phyloP scores from a whole-genome alignment of 2,329 filamentous ascomycete genomes.

The Aaosphaeria pasadenensis region DNA sequence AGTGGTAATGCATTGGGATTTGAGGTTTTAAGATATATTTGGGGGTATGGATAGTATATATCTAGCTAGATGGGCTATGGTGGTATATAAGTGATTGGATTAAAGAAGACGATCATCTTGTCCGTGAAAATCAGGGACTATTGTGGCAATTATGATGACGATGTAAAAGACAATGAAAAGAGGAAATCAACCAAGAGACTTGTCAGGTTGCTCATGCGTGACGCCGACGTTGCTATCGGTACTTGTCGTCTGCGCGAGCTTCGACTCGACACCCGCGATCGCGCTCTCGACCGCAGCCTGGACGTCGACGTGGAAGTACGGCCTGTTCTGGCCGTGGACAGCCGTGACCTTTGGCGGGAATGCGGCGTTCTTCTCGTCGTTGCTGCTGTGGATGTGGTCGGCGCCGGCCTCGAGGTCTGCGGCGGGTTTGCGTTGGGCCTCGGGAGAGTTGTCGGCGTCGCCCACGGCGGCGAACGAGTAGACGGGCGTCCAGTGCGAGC shows the following conservation, averaged over 20 bases:
- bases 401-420: constrained; percentile 12
- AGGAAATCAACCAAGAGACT: no score
- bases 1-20: no score
- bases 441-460: constrained; percentile 45
- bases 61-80: no score
- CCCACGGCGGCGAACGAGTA: constrained; percentile 86
- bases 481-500: constrained; percentile 81
- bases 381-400: constrained; percentile 8
- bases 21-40: no score
- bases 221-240: no score
- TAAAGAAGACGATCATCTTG: no score
- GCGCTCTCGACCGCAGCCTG: constrained; percentile 86
- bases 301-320: constrained; percentile 91
- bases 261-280: constrained; percentile 68
- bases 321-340: constrained; percentile 82
- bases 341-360: constrained; percentile 53
- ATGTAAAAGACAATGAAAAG: no score
- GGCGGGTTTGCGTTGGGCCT: neutral
- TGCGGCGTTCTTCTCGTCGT: constrained; percentile 7
- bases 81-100: no score
- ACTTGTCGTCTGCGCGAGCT: constrained; percentile 4
- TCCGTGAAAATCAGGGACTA: no score
- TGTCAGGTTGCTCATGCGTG: no score
- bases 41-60: no score
- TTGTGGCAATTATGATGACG: no score